Percentiles rank a stretch among this genome's conserved stretches.
These are phyloP conservation scores for Pseudonitzschia pungens DNA, from an alignment of 108 stramenopile genomes.

Conservation along the genomic window DNA sequence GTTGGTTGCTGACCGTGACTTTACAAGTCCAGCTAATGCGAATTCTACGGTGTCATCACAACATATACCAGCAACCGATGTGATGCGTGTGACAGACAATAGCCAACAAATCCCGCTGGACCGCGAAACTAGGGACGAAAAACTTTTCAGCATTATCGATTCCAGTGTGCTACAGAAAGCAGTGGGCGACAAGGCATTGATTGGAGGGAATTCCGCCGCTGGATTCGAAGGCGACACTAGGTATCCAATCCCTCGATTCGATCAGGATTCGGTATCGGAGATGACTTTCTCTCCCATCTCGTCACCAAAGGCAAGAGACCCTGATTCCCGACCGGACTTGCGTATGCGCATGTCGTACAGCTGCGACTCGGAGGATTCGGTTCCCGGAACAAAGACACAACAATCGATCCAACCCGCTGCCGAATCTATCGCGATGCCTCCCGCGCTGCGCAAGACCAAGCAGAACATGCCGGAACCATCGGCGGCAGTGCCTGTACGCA, in stretches of 20 bases:
- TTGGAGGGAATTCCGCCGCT: background rate
- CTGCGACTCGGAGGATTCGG: background rate
- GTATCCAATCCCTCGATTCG: background rate
- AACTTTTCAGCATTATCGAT: background rate
- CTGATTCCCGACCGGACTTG: background rate
- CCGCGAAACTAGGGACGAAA: background rate
- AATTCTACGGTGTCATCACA: too few species aligned
- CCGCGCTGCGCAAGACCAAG: background rate
- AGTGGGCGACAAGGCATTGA: background rate
- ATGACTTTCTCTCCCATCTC: constrained; percentile 1
- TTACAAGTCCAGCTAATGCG: too few species aligned
- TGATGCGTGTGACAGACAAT: background rate
- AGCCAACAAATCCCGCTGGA: background rate
- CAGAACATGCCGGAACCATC: background rate
- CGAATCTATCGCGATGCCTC: background rate
- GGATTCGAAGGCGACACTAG: background rate
- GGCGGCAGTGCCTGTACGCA: background rate
- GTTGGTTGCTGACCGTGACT: background rate
- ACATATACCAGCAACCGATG: too few species aligned
- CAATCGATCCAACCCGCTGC: background rate
- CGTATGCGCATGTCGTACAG: background rate
- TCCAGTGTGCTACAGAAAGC: background rate
- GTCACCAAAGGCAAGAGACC: too few species aligned
- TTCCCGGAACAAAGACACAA: background rate
- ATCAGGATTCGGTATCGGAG: constrained; percentile 7